Conservation (phyloP, 495 filamentous ascomycete genomes). For the Apiosordaria backusii region DNA sequence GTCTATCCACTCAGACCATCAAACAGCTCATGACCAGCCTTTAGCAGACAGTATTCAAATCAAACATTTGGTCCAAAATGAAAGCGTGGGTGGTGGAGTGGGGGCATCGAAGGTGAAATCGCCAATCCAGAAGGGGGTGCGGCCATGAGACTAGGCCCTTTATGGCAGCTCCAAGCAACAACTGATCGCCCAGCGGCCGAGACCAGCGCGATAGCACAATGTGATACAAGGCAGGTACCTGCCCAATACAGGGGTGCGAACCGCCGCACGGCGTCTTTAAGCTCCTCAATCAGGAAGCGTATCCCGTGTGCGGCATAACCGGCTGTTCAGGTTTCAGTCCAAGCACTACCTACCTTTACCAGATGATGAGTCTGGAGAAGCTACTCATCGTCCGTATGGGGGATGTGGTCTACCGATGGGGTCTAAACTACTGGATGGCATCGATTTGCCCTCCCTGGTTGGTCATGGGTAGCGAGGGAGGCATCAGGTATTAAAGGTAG, state of each 20-base stretch:
- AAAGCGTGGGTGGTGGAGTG: neutral
- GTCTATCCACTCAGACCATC: neutral
- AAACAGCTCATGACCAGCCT: neutral
- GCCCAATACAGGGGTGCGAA: slow-evolving; percentile 4
- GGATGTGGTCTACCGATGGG: neutral
- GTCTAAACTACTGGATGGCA: neutral
- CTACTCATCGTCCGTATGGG: neutral
- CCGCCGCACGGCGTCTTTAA: neutral
- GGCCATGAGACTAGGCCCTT: slow-evolving; percentile 7
- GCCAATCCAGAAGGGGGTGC: neutral
- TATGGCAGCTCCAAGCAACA: slow-evolving; percentile 10
- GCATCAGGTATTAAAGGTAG: neutral
- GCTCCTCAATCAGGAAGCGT: slow-evolving; percentile 12
- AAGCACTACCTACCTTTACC: neutral
- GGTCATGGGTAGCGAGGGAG: neutral
- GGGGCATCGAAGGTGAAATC: neutral
- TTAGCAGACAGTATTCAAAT: neutral
- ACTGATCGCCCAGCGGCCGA: neutral
- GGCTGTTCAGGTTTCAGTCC: neutral
- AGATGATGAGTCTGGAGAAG: neutral
- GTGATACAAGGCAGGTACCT: slow-evolving; percentile 4
- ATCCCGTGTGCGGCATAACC: slow-evolving; percentile 3
- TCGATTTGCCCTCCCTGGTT: neutral
- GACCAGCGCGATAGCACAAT: slow-evolving; percentile 5
- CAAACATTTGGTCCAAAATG: neutral